These are phyloP conservation scores for Penicillium flavigenum DNA, from an alignment of 495 filamentous ascomycete genomes.

Conservation along the genomic window DNA sequence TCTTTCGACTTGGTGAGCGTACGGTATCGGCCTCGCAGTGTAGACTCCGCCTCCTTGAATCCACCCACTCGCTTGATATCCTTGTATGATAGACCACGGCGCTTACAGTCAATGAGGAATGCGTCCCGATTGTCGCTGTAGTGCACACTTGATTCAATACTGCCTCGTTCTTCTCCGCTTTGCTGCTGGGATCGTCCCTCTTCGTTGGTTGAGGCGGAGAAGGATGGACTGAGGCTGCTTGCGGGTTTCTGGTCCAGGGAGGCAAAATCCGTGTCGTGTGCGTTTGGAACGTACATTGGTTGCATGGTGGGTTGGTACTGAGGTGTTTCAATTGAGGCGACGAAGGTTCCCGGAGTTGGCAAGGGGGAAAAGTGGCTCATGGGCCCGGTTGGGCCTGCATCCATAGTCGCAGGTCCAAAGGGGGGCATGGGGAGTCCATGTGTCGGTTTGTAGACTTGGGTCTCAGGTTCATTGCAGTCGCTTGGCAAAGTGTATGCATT, in stretches of 20 bases:
- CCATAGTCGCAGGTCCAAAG: background rate
- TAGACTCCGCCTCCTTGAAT: slow-evolving; percentile 81
- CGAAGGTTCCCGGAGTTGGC: background rate
- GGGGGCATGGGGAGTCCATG: background rate
- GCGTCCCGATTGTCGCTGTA: slow-evolving; percentile 51
- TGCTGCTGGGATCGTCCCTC: slow-evolving; percentile 1
- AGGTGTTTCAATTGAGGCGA: too few species aligned
- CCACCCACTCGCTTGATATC: slow-evolving; percentile 67
- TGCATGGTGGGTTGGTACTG: background rate
- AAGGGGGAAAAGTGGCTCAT: background rate
- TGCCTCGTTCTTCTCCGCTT: background rate
- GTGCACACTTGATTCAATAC: slow-evolving; percentile 11
- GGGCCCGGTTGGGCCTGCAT: too few species aligned
- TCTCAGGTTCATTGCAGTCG: background rate
- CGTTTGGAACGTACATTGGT: background rate
- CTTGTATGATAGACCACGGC: slow-evolving; percentile 71
- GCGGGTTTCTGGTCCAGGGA: background rate
- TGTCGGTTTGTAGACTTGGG: background rate
- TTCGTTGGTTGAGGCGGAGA: background rate
- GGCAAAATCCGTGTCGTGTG: background rate
- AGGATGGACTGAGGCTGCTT: background rate
- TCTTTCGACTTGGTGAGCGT: slow-evolving; percentile 75
- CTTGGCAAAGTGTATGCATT: background rate
- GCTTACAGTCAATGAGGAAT: slow-evolving; percentile 63
- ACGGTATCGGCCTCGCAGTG: slow-evolving; percentile 75